A percentile compares a stretch with the other conserved stretches of the same genome.
Conservation (phyloP, 495 filamentous ascomycete species). For the Aspergillus wentii region DNA sequence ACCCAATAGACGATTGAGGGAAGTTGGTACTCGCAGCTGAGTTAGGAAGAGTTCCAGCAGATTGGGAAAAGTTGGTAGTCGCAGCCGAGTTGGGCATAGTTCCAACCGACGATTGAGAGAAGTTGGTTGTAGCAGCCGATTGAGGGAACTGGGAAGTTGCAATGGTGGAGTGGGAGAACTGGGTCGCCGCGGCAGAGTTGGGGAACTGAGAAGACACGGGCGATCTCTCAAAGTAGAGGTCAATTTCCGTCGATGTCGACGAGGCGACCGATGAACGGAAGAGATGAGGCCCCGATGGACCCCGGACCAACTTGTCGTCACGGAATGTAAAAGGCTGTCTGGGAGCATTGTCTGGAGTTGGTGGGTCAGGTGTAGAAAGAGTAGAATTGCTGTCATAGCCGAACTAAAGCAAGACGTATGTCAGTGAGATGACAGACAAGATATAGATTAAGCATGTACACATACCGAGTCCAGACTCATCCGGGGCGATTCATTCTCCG, state of each 20-base stretch:
- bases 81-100: too few relatives aligned
- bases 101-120: too few relatives aligned
- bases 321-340: conserved; percentile 40
- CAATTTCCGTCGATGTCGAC: conserved; percentile 48
- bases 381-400: conserved; percentile 11
- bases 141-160: too few relatives aligned
- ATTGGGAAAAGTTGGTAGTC: too few relatives aligned
- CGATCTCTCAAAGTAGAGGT: conserved; percentile 62
- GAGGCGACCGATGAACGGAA: conserved; percentile 49
- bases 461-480: conserved; percentile 32
- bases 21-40: too few relatives aligned
- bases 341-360: conserved; percentile 11
- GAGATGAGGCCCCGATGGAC: conserved; percentile 83
- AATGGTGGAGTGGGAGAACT: background rate
- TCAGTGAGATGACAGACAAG: background rate
- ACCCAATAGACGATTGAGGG: too few relatives aligned
- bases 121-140: too few relatives aligned
- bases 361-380: conserved; percentile 10
- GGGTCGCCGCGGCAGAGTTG: background rate
- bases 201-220: conserved; percentile 36
- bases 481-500: conserved; percentile 48
- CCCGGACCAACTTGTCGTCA: conserved; percentile 35
- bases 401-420: conserved; percentile 8
- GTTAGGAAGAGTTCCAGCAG: conserved; percentile 17
- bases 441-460: conserved; percentile 2